phyloP scores from a whole-genome alignment of 2,329 filamentous ascomycete genomes.

The Aaosphaeria pasadenensis region DNA sequence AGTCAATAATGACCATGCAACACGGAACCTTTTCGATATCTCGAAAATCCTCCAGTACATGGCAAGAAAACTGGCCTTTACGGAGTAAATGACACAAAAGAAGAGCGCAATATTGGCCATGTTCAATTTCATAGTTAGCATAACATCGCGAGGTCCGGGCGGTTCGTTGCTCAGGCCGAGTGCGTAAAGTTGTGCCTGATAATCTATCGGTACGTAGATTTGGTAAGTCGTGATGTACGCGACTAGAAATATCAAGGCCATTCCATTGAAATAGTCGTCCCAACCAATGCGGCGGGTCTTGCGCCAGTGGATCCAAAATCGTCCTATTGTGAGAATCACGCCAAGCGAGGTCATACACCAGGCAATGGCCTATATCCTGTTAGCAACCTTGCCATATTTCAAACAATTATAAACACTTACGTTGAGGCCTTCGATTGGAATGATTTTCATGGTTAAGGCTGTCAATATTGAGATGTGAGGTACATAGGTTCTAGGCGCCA shows the following conservation, averaged over 20 bases:
- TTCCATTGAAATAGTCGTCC: conserved; percentile 9
- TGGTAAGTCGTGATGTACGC: conserved; percentile 5
- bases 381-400: neutral
- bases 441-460: neutral
- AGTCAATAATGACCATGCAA: neutral
- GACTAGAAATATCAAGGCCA: conserved; percentile 5
- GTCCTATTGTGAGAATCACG: conserved; percentile 6
- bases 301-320: conserved; percentile 9
- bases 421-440: neutral
- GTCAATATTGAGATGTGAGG: too few relatives aligned
- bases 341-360: conserved; percentile 5
- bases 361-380: conserved; percentile 2
- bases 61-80: conserved; percentile 7
- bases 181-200: conserved; percentile 3
- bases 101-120: conserved; percentile 1
- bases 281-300: conserved; percentile 3
- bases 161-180: conserved; percentile 1
- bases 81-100: conserved; percentile 4
- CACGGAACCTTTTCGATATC: neutral
- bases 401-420: neutral
- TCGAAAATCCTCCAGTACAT: conserved; percentile 2
- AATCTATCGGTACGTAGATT: conserved; percentile 5
- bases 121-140: too few relatives aligned
- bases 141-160: neutral
- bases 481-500: too few relatives aligned